Base-by-base conservation (phyloP, 192 early-diverging fungal genomes). In the Piromyces finnis region DNA sequence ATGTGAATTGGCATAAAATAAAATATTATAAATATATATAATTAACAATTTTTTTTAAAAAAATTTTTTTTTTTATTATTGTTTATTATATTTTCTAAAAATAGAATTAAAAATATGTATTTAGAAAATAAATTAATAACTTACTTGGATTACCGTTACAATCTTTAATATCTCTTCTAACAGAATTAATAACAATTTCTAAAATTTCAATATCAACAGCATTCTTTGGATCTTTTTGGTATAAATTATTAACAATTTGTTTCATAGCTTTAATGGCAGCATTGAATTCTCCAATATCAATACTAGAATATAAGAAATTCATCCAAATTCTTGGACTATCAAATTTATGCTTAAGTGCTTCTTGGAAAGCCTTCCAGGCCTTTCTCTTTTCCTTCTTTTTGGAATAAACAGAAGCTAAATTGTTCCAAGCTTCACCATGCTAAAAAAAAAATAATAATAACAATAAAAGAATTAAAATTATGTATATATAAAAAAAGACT, bases 341-440 rank as follows among this genome's bases (percentile, higher is more conserved):
- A 82, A 86, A 90, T 79, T 93, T 92, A 79, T 88, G 85, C 82
- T 93, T 92, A 27, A 93, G 79, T 2, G 95, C 95, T 85, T 97
- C 93, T 77, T 92, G 88, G 27, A 98, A 87, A 1, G 94, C 91
- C 30, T 92, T 87, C 84, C 91, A 93, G 0, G 96, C 97, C 29
- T 96, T 94, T n/a, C 85, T 84, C 81, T 93, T 94, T 36, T 90
- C 84, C 78, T 90, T 90, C 82, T 89, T 84, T 26, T 85, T 87
- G 82, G 97, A 84, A 81, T 95, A 94, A 51, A 94, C 91, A 1
- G 92, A 92, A 7, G 95, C 95, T 80, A 99, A 84, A 85, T 99
- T 99, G 82, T 93, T 98, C 96, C 97, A 99, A 32, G 95, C 95
- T 87, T 99, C 98, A 36, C 92, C 94, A 82, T 97, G 97, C 79